phyloP scores from a whole-genome alignment of 805 yeast genomes.

The Metschnikowia sp. region DNA sequence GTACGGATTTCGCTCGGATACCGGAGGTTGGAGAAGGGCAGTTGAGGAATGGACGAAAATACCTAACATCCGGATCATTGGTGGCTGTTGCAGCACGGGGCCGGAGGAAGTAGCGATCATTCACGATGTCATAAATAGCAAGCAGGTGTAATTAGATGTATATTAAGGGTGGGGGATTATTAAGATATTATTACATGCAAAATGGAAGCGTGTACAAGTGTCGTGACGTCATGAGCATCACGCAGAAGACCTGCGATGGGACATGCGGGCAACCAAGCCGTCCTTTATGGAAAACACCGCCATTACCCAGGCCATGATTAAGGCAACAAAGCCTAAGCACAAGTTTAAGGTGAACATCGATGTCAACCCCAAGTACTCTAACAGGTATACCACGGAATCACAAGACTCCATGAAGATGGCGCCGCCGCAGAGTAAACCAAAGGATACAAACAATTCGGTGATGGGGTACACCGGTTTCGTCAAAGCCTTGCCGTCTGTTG shows the following conservation, averaged over 20 bases:
- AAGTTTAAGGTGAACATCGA: conserved; percentile 90
- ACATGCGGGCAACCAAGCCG: conserved; percentile 7
- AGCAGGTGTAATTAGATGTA: neutral
- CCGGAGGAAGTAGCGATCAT: conserved; percentile 39
- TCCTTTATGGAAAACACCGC: conserved; percentile 59
- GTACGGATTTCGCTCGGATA: conserved; percentile 17
- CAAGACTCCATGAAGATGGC: conserved; percentile 88
- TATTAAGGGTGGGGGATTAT: conserved; percentile 2
- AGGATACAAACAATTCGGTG: conserved; percentile 78
- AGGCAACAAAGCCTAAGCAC: conserved; percentile 71
- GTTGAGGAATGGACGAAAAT: conserved; percentile 38
- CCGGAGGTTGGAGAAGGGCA: conserved; percentile 35
- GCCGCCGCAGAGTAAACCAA: conserved; percentile 85
- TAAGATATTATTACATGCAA: neutral
- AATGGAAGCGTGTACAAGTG: no score
- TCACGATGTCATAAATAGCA: conserved; percentile 8
- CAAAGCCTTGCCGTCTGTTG: conserved; percentile 23
- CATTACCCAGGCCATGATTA: conserved; percentile 90
- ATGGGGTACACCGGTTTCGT: conserved; percentile 58
- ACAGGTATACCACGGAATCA: conserved; percentile 76
- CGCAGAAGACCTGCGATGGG: neutral
- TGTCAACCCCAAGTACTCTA: conserved; percentile 79
- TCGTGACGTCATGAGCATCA: neutral
- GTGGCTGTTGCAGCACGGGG: conserved; percentile 75
- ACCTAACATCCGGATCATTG: conserved; percentile 48